Percentiles rank a stretch among this genome's conserved stretches.
Evolutionary conservation across 2,329 filamentous ascomycete genomes (phyloP).

Genomic region (Phyllosticta citriasiana): DNA sequence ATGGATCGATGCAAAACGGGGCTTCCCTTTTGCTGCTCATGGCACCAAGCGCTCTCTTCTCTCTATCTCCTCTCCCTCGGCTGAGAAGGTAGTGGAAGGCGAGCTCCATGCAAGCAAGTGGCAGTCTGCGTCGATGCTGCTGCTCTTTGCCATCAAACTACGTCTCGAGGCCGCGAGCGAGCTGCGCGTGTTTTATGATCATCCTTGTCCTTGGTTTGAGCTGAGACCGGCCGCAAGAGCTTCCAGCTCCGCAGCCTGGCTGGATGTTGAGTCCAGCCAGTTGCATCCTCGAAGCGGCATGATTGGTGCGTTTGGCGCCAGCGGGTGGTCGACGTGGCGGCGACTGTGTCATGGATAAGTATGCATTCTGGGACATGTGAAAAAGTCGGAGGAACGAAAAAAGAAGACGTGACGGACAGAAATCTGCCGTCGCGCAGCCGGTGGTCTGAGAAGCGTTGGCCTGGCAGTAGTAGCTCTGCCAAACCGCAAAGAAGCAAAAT

Average conservation of each 20-base stretch:
- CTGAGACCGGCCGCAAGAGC: background rate
- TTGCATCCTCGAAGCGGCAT: background rate
- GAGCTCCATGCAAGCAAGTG: background rate
- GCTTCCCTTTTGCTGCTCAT: background rate
- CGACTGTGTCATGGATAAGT: background rate
- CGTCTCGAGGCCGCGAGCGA: background rate
- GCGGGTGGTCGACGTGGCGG: background rate
- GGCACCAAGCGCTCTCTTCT: background rate
- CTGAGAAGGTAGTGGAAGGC: background rate
- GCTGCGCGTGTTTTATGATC: background rate
- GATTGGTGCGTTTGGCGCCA: background rate
- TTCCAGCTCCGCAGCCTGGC: background rate
- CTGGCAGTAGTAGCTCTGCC: background rate
- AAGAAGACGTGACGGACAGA: background rate
- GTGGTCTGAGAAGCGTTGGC: background rate
- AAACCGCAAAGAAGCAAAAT: background rate
- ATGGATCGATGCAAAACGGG: background rate
- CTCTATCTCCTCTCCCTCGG: background rate
- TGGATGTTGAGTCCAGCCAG: background rate
- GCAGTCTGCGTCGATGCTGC: background rate
- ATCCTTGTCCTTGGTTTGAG: background rate
- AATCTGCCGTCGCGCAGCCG: background rate
- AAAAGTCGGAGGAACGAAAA: background rate
- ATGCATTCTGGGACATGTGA: background rate
- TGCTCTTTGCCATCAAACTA: background rate